Evolutionary conservation across 768 basidiomycete species (phyloP).

Genomic region (Termitomyces sp.): DNA sequence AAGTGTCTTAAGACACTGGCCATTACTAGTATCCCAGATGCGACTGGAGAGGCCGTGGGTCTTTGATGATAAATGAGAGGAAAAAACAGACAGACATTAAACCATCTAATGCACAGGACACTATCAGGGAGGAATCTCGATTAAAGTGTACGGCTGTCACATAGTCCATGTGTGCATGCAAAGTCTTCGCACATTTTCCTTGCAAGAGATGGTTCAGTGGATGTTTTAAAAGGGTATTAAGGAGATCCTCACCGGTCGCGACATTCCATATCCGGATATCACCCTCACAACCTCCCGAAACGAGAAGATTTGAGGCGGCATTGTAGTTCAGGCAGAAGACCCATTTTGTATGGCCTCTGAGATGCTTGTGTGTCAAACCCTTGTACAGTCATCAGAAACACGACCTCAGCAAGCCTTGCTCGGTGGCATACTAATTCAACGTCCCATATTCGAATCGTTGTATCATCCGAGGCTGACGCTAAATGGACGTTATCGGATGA

Average conservation of each 20-base stretch:
- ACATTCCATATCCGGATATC: constrained; percentile 93
- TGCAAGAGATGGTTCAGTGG: constrained; percentile 3
- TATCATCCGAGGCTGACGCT: constrained; percentile 92
- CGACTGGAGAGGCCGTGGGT: constrained; percentile 49
- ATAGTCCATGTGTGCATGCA: constrained; percentile 92
- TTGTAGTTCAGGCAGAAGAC: constrained; percentile 95
- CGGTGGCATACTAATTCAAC: constrained; percentile 59
- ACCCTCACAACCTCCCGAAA: constrained; percentile 91
- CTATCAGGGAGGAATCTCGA: constrained; percentile 83
- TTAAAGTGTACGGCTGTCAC: constrained; percentile 96
- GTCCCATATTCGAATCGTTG: constrained; percentile 85
- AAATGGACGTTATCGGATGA: constrained; percentile 77
- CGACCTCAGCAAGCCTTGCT: background rate
- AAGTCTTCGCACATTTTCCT: constrained; percentile 82
- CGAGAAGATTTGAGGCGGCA: constrained; percentile 79
- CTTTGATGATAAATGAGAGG: background rate
- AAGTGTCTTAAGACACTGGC: constrained; percentile 94
- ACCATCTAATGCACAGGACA: constrained; percentile 90
- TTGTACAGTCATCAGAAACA: constrained; percentile 21
- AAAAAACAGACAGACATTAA: constrained; percentile 66
- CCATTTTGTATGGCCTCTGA: constrained; percentile 81
- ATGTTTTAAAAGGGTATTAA: background rate
- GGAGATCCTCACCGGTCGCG: constrained; percentile 51
- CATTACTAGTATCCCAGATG: constrained; percentile 90
- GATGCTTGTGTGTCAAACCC: constrained; percentile 65